Conservation (phyloP, 75 land plant species). For the Pinus taeda region DNA sequence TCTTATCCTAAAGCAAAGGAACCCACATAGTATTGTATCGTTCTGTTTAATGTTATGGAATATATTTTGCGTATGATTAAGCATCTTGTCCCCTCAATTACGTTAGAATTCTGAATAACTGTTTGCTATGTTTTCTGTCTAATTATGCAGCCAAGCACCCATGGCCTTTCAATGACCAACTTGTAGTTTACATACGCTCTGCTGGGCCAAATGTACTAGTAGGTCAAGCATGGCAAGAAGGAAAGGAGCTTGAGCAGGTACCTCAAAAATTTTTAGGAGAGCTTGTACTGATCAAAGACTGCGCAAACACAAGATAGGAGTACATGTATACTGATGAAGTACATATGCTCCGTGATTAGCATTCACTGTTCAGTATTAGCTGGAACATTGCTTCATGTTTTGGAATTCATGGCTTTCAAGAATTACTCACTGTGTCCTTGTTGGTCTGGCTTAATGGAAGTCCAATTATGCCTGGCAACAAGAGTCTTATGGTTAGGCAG, state of each 20-base stretch:
- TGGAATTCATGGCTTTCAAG: too few species aligned
- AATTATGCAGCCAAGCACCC: conserved; percentile 60
- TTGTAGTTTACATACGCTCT: conserved; percentile 71
- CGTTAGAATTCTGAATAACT: neutral
- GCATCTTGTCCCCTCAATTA: neutral
- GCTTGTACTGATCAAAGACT: conserved; percentile 70
- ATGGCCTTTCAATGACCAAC: conserved; percentile 64
- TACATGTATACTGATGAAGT: too few species aligned
- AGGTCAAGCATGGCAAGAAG: conserved; percentile 86
- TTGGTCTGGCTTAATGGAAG: too few species aligned
- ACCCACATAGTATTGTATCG: neutral
- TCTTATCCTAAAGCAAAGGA: neutral
- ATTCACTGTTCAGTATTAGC: too few species aligned
- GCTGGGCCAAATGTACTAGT: conserved; percentile 79
- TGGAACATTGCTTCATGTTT: too few species aligned
- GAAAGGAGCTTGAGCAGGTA: conserved; percentile 45
- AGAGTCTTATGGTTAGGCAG: too few species aligned
- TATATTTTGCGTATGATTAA: neutral
- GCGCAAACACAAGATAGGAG: neutral
- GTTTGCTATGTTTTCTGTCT: neutral
- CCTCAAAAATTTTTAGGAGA: conserved; percentile 66
- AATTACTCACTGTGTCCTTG: too few species aligned
- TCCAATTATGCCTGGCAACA: too few species aligned
- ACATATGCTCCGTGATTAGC: too few species aligned
- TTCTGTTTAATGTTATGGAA: neutral